phyloP scores from a whole-genome alignment of 495 filamentous ascomycete species.

The Penicillium bovifimosum region DNA sequence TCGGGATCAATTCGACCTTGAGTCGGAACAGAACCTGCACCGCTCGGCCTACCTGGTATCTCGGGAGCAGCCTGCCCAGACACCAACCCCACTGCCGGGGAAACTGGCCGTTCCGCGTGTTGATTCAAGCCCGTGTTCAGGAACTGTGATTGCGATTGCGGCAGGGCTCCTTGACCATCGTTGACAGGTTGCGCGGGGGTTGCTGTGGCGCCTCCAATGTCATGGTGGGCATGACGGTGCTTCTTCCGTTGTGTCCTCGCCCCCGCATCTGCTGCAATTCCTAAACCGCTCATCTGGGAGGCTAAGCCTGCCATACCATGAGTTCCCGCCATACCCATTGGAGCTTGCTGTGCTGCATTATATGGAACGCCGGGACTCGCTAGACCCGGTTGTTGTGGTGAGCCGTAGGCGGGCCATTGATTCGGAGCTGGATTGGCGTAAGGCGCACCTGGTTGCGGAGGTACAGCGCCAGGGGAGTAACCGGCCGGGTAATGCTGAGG shows the following conservation, averaged over 20 bases:
- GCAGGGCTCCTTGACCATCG: slow-evolving; percentile 49
- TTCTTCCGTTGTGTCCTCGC: slow-evolving; percentile 75
- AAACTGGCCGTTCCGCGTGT: slow-evolving; percentile 38
- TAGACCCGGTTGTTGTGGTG: slow-evolving; percentile 27
- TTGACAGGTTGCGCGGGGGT: slow-evolving; percentile 56
- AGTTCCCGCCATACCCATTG: slow-evolving; percentile 28
- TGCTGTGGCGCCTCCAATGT: slow-evolving; percentile 57
- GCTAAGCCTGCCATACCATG: slow-evolving; percentile 57
- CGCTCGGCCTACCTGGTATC: slow-evolving; percentile 39
- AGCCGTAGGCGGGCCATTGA: slow-evolving; percentile 43
- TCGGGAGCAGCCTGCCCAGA: slow-evolving; percentile 43
- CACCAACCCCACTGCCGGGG: slow-evolving; percentile 51
- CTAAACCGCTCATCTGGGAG: slow-evolving; percentile 83
- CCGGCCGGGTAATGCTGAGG: slow-evolving; percentile 35
- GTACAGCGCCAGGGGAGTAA: slow-evolving; percentile 44
- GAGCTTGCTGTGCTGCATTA: slow-evolving; percentile 29
- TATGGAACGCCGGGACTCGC: slow-evolving; percentile 29
- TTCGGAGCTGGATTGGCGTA: slow-evolving; percentile 37
- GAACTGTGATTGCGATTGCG: slow-evolving; percentile 54
- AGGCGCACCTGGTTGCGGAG: slow-evolving; percentile 54
- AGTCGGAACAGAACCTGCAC: slow-evolving; percentile 46
- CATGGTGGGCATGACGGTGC: slow-evolving; percentile 87
- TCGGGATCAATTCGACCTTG: slow-evolving; percentile 83
- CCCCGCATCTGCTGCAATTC: slow-evolving; percentile 59
- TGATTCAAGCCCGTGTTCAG: slow-evolving; percentile 61